Evolutionary conservation across 75 land plant species (phyloP), one percentile per base, ranked within the genome.

Genomic region (Cupressus sempervirens): DNA sequence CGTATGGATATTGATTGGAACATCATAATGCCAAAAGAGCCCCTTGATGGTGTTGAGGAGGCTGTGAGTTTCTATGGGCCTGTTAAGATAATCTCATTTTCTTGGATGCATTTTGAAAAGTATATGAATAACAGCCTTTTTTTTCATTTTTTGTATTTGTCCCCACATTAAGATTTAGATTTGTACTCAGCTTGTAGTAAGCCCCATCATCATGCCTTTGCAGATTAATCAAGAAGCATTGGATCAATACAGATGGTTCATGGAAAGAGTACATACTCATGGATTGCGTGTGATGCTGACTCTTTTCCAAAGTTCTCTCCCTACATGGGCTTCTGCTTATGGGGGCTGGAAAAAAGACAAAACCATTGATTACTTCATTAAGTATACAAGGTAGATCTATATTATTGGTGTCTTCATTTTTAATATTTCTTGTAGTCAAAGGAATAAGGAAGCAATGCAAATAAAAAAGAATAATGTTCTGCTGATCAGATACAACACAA

Each of bases 231-330:
- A 82, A 89, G 93, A 88, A 79, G 98, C 99, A 48, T 84, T 98
- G 77, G 92, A 93, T 79, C 89, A 94, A 62, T 98, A 98, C 86
- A 93, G 89, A 74, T 91, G 91, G 88, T 96, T 93, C 80, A 90
- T 96, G 45, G 85, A 91, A 77, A 91, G 95, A 87, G 94, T 96
- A 82, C 90, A 75, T 62, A 91, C 88, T 16, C 91, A 94, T 89
- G 99, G 98, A 68, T 93, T 98, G 97, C 95, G 91, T 56, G 98
- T 98, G 79, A 98, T 98, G 99, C 92, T 96, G 80, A 98, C 98
- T 23, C 86, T 98, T 79, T 98, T 96, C 84, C 99, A 98, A 84
- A 95, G 96, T 80, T 98, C 98, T 20, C 91, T 98, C 86, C 99
- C 99, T 58, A 87, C 95, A 80, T 98, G 99, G 99, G 99, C 98